Base-by-base conservation (phyloP, 345 rosid species). In the Hibiscus mutabilis region DNA sequence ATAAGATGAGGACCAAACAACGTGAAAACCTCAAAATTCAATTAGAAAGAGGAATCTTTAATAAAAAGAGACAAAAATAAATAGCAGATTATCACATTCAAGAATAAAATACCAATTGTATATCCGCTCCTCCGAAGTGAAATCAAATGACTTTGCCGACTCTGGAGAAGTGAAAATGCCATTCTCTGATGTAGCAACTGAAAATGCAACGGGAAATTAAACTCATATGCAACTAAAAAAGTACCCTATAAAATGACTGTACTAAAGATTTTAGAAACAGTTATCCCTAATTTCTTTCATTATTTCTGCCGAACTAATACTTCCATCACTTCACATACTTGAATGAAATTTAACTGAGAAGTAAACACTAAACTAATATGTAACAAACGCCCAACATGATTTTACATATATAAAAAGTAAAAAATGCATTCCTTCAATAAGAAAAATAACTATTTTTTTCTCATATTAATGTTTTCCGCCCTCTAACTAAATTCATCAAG, bases 121-220 rank as follows among this genome's bases (percentile, higher is more conserved):
- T 27, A 94, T 94, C 49, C 89, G 84, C 74, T 94, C 98, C 85
- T 94, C 98, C 0, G 91, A 87, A 14, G 91, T 69, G 82, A 91
- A 94, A 77, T 94, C 97, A 60, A 94, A 94, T 16, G 92, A 81
- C 87, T 91, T 94, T 2, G 93, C 87, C 6, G 81, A 70, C 86
- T 88, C 96, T 4, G 93, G 91, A 51, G 97, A 89, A 69, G 96
- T 77, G 73, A 87, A 90, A 51, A 78, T 81, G 46, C 85, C 84
- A 73, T 79, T 83, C 25, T 82, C 84, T 31, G 86, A 77, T n/a
- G 88, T 84, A 53, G 84, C 86, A 82, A 79, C 96, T 87, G 88
- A 25, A 73, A 84, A 71, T 27, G 60, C 76, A 72, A 53, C 40
- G 60, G 60, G 49, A 60, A 60, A 12, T 15, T 31, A 33, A 12